Conservation (phyloP, 371 early-diverging fungal genomes). For the Zychaea mexicana region DNA sequence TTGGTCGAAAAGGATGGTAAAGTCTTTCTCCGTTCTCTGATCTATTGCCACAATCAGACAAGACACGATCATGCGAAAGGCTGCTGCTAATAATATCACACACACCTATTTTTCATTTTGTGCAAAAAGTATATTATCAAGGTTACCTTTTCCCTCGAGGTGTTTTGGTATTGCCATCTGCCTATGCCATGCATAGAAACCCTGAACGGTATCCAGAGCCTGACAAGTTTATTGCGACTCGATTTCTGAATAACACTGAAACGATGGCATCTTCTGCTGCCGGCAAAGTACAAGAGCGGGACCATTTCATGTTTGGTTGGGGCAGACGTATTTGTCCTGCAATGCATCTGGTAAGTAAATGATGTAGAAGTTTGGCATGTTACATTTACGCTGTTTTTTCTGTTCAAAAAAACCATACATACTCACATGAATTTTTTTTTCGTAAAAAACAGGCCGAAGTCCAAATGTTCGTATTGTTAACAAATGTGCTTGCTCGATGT, state of each 20-base stretch:
- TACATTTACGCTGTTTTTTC: too few species aligned
- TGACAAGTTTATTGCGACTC: slow-evolving; percentile 21
- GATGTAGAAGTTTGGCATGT: background rate
- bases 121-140: background rate
- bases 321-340: slow-evolving; percentile 18
- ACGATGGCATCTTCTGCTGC: slow-evolving; percentile 11
- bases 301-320: slow-evolving; percentile 11
- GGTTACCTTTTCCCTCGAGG: slow-evolving; percentile 13
- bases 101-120: too few species aligned
- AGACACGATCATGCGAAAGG: too few species aligned
- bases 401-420: too few species aligned
- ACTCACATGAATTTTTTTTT: too few species aligned
- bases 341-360: slow-evolving; percentile 17
- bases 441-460: slow-evolving; percentile 6
- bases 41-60: too few species aligned
- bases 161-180: background rate
- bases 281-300: slow-evolving; percentile 14
- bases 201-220: slow-evolving; percentile 8
- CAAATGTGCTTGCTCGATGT: slow-evolving; percentile 8
- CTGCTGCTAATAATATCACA: too few species aligned
- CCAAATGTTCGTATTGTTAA: background rate
- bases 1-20: slow-evolving; percentile 22
- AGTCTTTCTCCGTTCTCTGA: too few species aligned
- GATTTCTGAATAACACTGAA: slow-evolving; percentile 12
- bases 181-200: background rate